A percentile compares a stretch with the other conserved stretches of the same genome.
phyloP scores from a whole-genome alignment of 179 eudicot genomes.

The Spergularia azorica region DNA sequence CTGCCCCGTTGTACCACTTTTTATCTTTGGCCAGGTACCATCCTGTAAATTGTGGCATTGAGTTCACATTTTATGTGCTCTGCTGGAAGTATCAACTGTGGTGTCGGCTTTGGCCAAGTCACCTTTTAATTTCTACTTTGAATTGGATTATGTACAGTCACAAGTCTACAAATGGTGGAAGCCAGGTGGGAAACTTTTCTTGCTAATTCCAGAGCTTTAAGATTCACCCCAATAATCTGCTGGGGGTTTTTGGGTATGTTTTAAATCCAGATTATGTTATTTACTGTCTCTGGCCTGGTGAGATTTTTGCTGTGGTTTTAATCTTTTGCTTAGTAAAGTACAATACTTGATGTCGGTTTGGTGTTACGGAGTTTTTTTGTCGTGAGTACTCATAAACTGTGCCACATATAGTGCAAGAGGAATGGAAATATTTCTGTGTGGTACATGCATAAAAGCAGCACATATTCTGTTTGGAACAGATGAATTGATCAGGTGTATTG shows the following conservation, averaged over 20 bases:
- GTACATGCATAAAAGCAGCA: not conserved
- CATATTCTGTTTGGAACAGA: no score
- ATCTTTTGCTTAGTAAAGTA: not conserved
- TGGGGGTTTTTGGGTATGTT: conserved; percentile 86
- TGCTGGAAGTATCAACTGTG: not conserved
- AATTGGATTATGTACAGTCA: conserved; percentile 44
- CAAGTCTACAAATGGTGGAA: conserved; percentile 91
- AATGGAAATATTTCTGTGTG: not conserved
- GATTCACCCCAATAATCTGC: conserved; percentile 74
- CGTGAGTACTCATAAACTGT: not conserved
- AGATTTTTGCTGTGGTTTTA: not conserved
- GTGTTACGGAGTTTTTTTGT: not conserved
- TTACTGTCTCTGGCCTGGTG: not conserved
- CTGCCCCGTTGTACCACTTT: conserved; percentile 79
- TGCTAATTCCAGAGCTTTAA: conserved; percentile 60
- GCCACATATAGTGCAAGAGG: not conserved
- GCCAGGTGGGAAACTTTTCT: conserved; percentile 63
- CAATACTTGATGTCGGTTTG: not conserved
- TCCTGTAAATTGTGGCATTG: not conserved
- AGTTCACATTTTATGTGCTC: not conserved
- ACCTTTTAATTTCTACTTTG: not conserved
- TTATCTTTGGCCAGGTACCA: conserved; percentile 88
- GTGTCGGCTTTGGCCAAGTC: not conserved
- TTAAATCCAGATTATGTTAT: not conserved
- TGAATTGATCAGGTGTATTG: no score